Conservation (phyloP, 345 rosid genomes). For the Pistacia atlantica region DNA sequence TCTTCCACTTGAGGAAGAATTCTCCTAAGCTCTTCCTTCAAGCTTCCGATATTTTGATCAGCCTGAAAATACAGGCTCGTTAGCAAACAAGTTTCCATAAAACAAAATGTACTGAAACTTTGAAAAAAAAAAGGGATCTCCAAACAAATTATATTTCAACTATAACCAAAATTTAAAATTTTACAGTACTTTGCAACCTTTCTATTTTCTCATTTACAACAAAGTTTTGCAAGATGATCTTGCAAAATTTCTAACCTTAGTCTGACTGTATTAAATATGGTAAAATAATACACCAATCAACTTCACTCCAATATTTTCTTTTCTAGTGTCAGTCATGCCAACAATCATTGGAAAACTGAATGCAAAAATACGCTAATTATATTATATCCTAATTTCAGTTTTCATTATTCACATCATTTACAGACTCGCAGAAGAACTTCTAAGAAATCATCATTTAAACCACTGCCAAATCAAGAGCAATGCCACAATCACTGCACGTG, state of each 20-base stretch:
- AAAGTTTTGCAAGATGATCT: neutral
- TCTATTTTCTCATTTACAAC: neutral
- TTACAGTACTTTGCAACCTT: neutral
- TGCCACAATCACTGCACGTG: neutral
- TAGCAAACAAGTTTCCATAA: conserved; percentile 1
- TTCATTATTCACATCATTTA: neutral
- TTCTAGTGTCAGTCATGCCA: neutral
- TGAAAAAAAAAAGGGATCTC: neutral
- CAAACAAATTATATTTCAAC: neutral
- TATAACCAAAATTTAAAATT: neutral
- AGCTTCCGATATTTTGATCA: conserved; percentile 75
- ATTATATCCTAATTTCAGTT: neutral
- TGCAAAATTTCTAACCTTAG: neutral
- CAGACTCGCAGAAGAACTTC: neutral
- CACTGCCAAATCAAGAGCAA: neutral
- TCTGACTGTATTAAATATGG: neutral
- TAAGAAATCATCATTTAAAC: conserved; percentile 8
- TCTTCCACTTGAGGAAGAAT: conserved; percentile 88
- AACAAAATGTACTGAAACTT: neutral
- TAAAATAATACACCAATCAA: neutral
- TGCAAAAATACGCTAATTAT: neutral
- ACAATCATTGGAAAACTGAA: neutral
- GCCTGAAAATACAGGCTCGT: conserved; percentile 41
- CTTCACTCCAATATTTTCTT: neutral
- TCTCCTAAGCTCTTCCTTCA: conserved; percentile 76